Evolutionary conservation across 495 filamentous ascomycete species (phyloP).

Genomic region (Podospora anserina): DNA sequence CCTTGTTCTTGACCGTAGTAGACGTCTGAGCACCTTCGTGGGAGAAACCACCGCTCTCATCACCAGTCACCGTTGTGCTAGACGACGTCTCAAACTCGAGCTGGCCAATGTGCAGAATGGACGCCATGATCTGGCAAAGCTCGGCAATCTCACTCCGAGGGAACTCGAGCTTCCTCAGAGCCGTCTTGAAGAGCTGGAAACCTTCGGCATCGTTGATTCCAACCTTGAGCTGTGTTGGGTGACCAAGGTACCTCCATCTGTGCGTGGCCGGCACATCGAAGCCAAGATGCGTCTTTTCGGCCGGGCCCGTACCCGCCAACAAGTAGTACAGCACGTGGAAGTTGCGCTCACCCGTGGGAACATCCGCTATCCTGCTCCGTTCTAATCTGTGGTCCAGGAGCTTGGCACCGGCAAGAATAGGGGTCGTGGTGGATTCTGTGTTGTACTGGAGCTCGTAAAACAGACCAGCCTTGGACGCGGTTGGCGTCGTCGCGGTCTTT

Average conservation of each 20-base stretch:
- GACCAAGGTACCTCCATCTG: constrained; percentile 92
- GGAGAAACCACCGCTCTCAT: constrained; percentile 93
- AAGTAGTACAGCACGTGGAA: constrained; percentile 97
- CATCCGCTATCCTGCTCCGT: constrained; percentile 80
- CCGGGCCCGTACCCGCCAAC: constrained; percentile 81
- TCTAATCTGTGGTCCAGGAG: constrained; percentile 90
- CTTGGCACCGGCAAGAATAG: constrained; percentile 87
- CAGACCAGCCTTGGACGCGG: constrained; percentile 89
- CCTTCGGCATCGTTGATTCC: constrained; percentile 94
- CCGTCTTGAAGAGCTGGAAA: constrained; percentile 97
- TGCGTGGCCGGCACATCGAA: constrained; percentile 68
- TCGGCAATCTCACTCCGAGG: constrained; percentile 90
- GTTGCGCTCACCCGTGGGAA: constrained; percentile 92
- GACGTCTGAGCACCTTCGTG: constrained; percentile 86
- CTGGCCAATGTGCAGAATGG: constrained; percentile 92
- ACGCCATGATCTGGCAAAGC: constrained; percentile 88
- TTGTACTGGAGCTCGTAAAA: constrained; percentile 97
- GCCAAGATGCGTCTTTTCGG: constrained; percentile 86
- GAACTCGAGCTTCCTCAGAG: constrained; percentile 89
- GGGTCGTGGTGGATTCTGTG: constrained; percentile 72
- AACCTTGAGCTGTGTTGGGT: constrained; percentile 93
- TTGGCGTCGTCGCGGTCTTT: constrained; percentile 93
- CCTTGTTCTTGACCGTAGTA: constrained; percentile 89
- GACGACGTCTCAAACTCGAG: constrained; percentile 83
- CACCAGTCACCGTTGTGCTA: constrained; percentile 69